These are phyloP conservation scores for Phyllostachys edulis DNA, from an alignment of 176 grass and related monocot species.

Conservation along the genomic window DNA sequence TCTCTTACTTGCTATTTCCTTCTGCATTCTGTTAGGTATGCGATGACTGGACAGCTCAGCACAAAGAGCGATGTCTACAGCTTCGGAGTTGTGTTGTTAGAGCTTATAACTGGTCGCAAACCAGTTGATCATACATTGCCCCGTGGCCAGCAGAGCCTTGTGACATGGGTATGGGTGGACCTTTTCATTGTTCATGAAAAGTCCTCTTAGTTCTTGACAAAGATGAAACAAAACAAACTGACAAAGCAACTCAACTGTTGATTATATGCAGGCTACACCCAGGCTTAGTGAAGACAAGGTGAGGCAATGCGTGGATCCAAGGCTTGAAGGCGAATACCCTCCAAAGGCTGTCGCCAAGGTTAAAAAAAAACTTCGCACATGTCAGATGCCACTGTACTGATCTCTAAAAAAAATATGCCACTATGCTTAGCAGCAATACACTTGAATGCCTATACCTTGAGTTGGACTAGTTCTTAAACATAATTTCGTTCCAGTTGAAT, in stretches of 20 bases:
- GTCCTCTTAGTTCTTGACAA: background rate
- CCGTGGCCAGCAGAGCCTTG: constrained; percentile 79
- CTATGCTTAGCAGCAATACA: background rate
- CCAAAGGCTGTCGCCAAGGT: constrained; percentile 87
- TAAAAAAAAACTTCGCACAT: background rate
- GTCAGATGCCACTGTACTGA: background rate
- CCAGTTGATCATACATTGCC: constrained; percentile 63
- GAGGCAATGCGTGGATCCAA: constrained; percentile 79
- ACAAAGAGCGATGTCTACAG: constrained; percentile 67
- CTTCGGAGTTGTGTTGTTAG: constrained; percentile 67
- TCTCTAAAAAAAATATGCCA: background rate
- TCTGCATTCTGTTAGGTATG: constrained; percentile 42
- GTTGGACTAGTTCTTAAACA: background rate
- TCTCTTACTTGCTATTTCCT: background rate
- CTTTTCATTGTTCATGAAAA: constrained; percentile 7
- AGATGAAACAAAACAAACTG: background rate
- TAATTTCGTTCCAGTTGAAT: background rate
- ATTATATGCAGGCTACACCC: constrained; percentile 56
- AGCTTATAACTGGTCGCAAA: constrained; percentile 67
- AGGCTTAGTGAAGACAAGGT: constrained; percentile 91
- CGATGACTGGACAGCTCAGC: constrained; percentile 74
- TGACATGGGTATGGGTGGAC: constrained; percentile 64
- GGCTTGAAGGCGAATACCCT: constrained; percentile 61
- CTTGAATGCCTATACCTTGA: background rate
- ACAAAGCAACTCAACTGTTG: background rate